Evolutionary conservation across 164 flowering plant species (phyloP).

Genomic region (Platanus orientalis): DNA sequence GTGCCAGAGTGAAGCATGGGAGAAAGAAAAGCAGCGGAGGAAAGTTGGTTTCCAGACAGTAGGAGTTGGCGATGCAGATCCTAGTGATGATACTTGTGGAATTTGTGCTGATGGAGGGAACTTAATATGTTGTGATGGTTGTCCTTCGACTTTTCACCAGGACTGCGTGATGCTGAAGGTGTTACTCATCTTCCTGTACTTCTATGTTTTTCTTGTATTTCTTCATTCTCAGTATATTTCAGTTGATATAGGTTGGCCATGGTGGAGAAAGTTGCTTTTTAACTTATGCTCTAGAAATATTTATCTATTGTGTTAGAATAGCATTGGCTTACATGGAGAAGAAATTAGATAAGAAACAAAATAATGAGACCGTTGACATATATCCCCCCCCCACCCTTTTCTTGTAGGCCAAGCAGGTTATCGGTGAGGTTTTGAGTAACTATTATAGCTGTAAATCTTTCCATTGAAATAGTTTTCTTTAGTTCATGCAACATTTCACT

Average conservation of each 20-base stretch:
- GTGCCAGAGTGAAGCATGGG: constrained; percentile 26
- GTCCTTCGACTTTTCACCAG: constrained; percentile 30
- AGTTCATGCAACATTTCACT: background rate
- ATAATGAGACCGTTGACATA: no score
- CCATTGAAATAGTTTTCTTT: background rate
- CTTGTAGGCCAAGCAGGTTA: no score
- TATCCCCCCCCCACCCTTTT: no score
- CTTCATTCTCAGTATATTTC: constrained; percentile 1
- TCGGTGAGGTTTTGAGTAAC: no score
- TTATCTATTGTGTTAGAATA: no score
- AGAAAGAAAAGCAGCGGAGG: constrained; percentile 18
- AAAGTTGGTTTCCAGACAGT: constrained; percentile 18
- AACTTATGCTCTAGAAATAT: background rate
- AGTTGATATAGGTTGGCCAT: background rate
- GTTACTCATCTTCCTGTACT: background rate
- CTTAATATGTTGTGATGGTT: constrained; percentile 29
- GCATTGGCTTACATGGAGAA: no score
- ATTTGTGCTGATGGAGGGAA: constrained; percentile 29
- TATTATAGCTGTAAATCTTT: no score
- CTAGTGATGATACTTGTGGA: constrained; percentile 25
- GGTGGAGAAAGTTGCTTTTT: background rate
- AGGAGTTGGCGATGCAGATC: constrained; percentile 20
- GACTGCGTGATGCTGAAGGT: constrained; percentile 25
- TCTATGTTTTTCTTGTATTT: background rate
- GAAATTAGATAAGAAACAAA: no score